Base-by-base conservation (phyloP, 2,329 filamentous ascomycete species). In the Aspergillus quadrilineatus region DNA sequence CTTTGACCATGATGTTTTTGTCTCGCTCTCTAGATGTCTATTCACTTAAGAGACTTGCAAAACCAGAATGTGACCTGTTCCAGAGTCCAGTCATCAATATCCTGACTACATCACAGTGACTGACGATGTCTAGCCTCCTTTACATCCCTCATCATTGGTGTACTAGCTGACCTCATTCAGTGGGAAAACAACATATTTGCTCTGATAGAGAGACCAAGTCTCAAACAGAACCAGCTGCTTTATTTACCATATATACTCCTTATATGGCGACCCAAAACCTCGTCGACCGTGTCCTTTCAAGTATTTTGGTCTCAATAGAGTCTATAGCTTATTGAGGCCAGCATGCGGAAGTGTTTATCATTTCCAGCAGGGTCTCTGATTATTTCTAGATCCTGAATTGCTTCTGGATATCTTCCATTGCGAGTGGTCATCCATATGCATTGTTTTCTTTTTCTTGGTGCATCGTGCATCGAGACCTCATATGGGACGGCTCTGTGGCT, bases 301-400 rank as follows among this genome's bases (percentile, higher is more conserved):
- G 14, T 30, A 12, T 48, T 36, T 6, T 26, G 28, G 34, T 14
- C 45, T 44, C 45, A 54, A 49, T 54, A 49, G 36, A 29, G 12
- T 36, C 28, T 36, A 32, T 30, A 49, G 36, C 53, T 36, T 60
- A 63, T 63, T 60, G 59, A 63, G 55, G 32, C 41, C 57, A 39
- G 47, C 2, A 53, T 58, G 50, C 30, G 36, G 32, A 59, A 50
- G 30, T 43, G n/a, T 37, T 49, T 3, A 22, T 22, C 22, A 36
- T 28, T 26, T 50, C 12, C 30, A 56, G 41, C 42, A 52, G n/a
- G 37, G n/a, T 22, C 22, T 22, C 22, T 22, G 22, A 22, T 22
- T 22, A 22, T 22, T 22, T 22, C 22, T 22, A 22, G 22, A 22
- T 22, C 3, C 37, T 15, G n/a, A 8, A 6, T 10, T 34, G 10